phyloP scores from a whole-genome alignment of 2,329 filamentous ascomycete genomes.

The Colletotrichum aenigma region DNA sequence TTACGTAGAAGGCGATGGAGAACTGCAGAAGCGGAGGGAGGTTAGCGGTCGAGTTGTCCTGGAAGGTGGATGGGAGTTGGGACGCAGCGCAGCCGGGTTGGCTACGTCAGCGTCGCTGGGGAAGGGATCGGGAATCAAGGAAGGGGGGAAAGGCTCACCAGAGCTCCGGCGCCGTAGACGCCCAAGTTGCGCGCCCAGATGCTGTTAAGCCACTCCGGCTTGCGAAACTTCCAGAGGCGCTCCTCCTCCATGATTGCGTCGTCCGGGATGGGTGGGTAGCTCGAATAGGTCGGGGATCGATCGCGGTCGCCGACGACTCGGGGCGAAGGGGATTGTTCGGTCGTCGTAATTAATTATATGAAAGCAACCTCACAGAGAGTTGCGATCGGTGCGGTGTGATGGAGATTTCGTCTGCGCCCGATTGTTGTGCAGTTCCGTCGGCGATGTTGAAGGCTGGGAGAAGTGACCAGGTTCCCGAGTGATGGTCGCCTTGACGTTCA shows the following conservation, averaged over 20 bases:
- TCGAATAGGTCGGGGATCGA: background rate
- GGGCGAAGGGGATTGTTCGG: background rate
- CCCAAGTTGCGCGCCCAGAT: slow-evolving; percentile 67
- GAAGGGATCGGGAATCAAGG: background rate
- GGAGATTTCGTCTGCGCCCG: background rate
- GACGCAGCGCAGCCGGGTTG: background rate
- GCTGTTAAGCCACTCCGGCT: slow-evolving; percentile 71
- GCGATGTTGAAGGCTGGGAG: background rate
- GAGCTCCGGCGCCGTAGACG: slow-evolving; percentile 65
- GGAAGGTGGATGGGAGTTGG: background rate
- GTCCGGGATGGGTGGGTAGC: background rate
- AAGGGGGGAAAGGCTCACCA: slow-evolving; percentile 53
- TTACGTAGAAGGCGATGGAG: slow-evolving; percentile 71
- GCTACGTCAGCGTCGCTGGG: background rate
- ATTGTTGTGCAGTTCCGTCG: background rate
- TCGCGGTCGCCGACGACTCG: slow-evolving; percentile 2
- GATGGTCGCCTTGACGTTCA: slow-evolving; percentile 18
- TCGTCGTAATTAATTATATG: no score
- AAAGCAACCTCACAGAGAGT: background rate
- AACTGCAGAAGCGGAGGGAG: slow-evolving; percentile 47
- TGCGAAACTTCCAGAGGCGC: slow-evolving; percentile 70
- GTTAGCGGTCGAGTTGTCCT: slow-evolving; percentile 3
- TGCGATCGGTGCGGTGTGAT: background rate
- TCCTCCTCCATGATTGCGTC: slow-evolving; percentile 61
- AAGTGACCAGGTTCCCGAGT: background rate